Evolutionary conservation across 495 filamentous ascomycete species (phyloP), one percentile per base, ranked within the genome.

Genomic region (Aspergillus baeticus): DNA sequence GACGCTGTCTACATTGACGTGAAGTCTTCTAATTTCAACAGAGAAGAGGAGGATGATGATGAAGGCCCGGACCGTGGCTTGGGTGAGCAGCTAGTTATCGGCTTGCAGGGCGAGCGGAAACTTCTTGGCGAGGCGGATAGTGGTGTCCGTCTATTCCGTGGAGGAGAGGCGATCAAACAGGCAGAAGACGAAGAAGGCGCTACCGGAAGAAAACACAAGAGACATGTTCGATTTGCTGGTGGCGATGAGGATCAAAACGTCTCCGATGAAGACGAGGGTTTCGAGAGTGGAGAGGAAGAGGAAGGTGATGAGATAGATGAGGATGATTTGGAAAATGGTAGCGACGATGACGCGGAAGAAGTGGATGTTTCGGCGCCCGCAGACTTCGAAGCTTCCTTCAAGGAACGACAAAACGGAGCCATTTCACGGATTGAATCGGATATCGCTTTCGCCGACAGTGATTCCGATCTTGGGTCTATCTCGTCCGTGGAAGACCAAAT

Each of bases 381-480:
- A 41, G 77, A 72, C 62, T 78, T 70, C 45, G 72, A 63, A 44
- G 66, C 60, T 21, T 71, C 46, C 44, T 77, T 71, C 63, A 78
- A 68, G 64, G 75, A 73, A 59, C 71, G 64, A 60, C 77, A 79
- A 52, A 72, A 76, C 34, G 76, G 68, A 47, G 65, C 63, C 3
- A 33, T 33, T 6, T 79, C 69, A 8, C 74, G 65, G 7, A 73
- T 77, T 11, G 84, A 86, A 33, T 87, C 83, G 37, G 83, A 85
- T 49, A 56, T 96, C 59, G 88, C 83, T n/a, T 98, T 96, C 69
- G 92, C 93, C 1, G 92, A 98, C 63, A 94, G 89, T 63, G 94
- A 98, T 65, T 97, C 93, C 6, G 95, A 98, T 68, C 76, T 98
- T 3, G 94, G 94, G 11, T 97, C 94, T 13, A 72, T 96, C 34